Base-by-base conservation (phyloP, 139 green algal genomes). In the Monoraphidium neglectum region DNA sequence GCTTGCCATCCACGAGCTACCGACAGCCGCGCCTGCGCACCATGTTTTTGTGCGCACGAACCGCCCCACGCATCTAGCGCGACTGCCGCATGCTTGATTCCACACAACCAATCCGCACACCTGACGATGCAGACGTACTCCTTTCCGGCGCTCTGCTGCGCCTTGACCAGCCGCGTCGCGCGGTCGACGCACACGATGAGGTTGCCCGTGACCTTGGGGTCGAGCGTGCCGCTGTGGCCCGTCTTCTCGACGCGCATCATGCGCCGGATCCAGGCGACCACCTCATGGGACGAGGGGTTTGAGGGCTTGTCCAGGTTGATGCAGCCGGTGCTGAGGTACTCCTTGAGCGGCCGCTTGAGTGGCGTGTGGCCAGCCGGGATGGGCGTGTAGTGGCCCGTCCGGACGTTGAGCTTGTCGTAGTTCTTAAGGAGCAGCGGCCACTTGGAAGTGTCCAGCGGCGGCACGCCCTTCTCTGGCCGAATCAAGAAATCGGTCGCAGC, bases 241-340 rank as follows among this genome's bases (percentile, higher is more conserved):
- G 96, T 99, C 87, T 99, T 99, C 70, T 99, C 95, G 18, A 98
- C 92, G n/a, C 96, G 87, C 47, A 99, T 87, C 46, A 99, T 98
- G 66, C 96, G 93, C 57, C 88, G 86, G 56, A 98, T 93, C 96
- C 96, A 99, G 10, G 96, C 96, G 26, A 99, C 96, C 26, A 96
- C 91, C 86, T 99, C 96, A 79, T 99, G 96, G 1, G 92, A 98
- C 23, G 90, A 97, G 15, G 96, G 96, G 83, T 99, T 99, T 18
- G 91, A 90, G 1, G 96, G 96, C 81, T 99, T 99, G 89, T 99
- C 96, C 23, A 99, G 84, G 86, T 99, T 99, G 74, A 99, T 94
- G 46, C 97, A 94, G 8, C 96, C 96, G 73, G 99, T 99, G 10
- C 86, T 90, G 35, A 99, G 77, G 79, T 99, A 98, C 49, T 99